Conservation (phyloP, 2,329 filamentous ascomycete genomes). For the Epichloe uncinata region DNA sequence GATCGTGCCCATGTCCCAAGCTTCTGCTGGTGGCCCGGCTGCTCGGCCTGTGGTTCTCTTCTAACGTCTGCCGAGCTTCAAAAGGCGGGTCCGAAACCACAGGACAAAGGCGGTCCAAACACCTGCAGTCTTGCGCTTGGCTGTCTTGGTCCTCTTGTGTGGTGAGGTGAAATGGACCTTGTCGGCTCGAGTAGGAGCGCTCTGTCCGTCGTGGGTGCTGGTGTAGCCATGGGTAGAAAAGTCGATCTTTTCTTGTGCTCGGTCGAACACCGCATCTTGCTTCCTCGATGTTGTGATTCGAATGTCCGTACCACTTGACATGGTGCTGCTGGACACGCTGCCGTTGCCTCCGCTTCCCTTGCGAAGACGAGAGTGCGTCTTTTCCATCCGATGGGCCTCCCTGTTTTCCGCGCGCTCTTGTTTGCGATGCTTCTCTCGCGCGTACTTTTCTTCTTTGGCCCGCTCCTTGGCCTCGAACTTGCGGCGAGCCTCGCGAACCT, state of each 20-base stretch:
- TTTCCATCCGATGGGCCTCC: slow-evolving; percentile 39
- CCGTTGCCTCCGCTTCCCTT: slow-evolving; percentile 21
- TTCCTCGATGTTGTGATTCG: slow-evolving; percentile 13
- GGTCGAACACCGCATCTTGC: slow-evolving; percentile 14
- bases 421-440: slow-evolving; percentile 42
- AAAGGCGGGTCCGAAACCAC: slow-evolving; percentile 44
- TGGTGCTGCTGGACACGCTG: slow-evolving; percentile 20
- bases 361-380: slow-evolving; percentile 27
- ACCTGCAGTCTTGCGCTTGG: slow-evolving; percentile 47
- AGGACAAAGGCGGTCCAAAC: slow-evolving; percentile 51
- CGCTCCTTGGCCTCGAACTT: slow-evolving; percentile 50
- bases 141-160: slow-evolving; percentile 28
- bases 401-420: slow-evolving; percentile 45
- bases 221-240: slow-evolving; percentile 24
- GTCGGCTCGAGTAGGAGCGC: slow-evolving; percentile 21
- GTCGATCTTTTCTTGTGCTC: slow-evolving; percentile 29
- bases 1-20: background rate
- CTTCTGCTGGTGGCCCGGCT: background rate
- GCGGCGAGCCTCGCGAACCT: slow-evolving; percentile 46
- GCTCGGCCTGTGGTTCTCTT: slow-evolving; percentile 9
- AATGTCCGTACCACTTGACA: slow-evolving; percentile 17
- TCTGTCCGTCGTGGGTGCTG: slow-evolving; percentile 20
- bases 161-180: slow-evolving; percentile 29
- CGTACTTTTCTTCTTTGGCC: slow-evolving; percentile 49
- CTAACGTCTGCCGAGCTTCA: slow-evolving; percentile 29